A percentile compares a stretch with the other conserved stretches of the same genome.
Conservation (phyloP, 306 rosid species). For the Acacia confusa region DNA sequence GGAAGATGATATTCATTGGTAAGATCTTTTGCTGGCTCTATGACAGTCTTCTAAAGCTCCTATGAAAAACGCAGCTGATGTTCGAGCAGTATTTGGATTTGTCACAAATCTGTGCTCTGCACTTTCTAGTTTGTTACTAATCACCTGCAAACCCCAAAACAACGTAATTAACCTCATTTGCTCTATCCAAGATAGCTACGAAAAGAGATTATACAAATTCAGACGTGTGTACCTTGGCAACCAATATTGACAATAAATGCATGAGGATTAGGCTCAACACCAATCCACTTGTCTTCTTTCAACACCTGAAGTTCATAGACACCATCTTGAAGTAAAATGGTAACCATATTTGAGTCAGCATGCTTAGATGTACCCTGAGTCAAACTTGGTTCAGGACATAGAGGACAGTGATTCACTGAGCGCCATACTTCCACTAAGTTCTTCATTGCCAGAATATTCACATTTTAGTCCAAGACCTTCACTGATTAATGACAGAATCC, state of each 20-base stretch:
- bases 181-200: not conserved
- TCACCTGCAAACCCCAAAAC: not conserved
- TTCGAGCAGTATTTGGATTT: constrained; percentile 31
- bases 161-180: not conserved
- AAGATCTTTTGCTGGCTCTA: constrained; percentile 54
- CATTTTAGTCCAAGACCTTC: constrained; percentile 3
- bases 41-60: constrained; percentile 38
- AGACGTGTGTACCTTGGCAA: constrained; percentile 25
- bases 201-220: not conserved
- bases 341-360: constrained; percentile 27
- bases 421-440: not conserved
- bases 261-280: constrained; percentile 34
- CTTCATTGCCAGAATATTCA: constrained; percentile 33
- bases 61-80: constrained; percentile 35
- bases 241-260: constrained; percentile 36
- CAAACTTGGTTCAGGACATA: constrained; percentile 43
- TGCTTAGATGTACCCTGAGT: constrained; percentile 30
- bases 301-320: constrained; percentile 36
- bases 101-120: not conserved
- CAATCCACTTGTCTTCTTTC: constrained; percentile 35
- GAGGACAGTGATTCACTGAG: constrained; percentile 29
- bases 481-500: constrained; percentile 2
- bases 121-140: not conserved
- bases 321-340: constrained; percentile 37
- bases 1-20: constrained; percentile 44